A percentile compares a stretch with the other conserved stretches of the same genome.
phyloP scores from a whole-genome alignment of 2,329 filamentous ascomycete species.

The Chalara sp. region DNA sequence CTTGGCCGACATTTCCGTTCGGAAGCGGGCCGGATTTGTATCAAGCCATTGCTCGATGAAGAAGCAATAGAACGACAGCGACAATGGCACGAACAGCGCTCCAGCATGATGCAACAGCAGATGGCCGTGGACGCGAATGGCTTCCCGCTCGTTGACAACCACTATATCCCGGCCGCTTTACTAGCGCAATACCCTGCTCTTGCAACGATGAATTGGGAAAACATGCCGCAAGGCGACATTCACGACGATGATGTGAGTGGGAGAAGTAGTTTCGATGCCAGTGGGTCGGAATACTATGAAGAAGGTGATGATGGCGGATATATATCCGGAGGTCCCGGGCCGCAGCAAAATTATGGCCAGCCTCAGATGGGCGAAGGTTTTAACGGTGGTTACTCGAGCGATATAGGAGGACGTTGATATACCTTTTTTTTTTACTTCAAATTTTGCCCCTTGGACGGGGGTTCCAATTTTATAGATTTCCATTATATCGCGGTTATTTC shows the following conservation, averaged over 20 bases:
- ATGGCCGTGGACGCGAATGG: constrained; percentile 56
- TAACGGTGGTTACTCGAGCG: constrained; percentile 26
- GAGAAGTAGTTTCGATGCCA: constrained; percentile 74
- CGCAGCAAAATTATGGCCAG: constrained; percentile 23
- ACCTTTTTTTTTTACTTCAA: no score
- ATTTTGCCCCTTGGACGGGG: no score
- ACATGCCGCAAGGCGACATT: constrained; percentile 55
- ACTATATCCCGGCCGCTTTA: constrained; percentile 76
- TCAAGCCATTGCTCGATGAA: constrained; percentile 94
- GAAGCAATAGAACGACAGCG: constrained; percentile 80
- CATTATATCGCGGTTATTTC: constrained; percentile 1
- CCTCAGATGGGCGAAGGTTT: constrained; percentile 23
- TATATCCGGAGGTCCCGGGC: constrained; percentile 38
- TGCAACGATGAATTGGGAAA: constrained; percentile 82
- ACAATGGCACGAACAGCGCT: constrained; percentile 64
- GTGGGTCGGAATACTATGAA: constrained; percentile 61
- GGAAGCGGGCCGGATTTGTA: constrained; percentile 91
- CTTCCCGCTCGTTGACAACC: constrained; percentile 53
- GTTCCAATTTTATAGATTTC: constrained; percentile 1
- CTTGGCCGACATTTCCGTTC: constrained; percentile 91
- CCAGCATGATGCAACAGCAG: constrained; percentile 53
- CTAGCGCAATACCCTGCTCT: constrained; percentile 89
- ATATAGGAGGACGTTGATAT: constrained; percentile 21
- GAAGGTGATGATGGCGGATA: constrained; percentile 67
- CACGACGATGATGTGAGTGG: constrained; percentile 70